A percentile compares a stretch with the other conserved stretches of the same genome.
Evolutionary conservation across 2,329 filamentous ascomycete species (phyloP).

Genomic region (Venturia aucupariae): DNA sequence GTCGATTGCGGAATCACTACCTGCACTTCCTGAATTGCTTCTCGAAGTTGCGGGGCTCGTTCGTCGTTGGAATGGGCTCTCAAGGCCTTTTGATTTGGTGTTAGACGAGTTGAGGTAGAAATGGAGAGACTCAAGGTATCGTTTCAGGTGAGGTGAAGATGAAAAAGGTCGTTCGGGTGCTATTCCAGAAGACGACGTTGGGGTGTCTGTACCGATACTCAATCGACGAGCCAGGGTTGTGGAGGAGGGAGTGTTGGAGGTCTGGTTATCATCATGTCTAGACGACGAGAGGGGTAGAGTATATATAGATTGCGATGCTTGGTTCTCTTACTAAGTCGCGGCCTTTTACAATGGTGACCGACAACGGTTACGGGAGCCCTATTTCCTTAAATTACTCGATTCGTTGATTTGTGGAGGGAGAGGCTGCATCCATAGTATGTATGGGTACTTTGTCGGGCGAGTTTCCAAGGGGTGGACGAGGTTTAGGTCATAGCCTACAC

Average conservation of each 20-base stretch:
- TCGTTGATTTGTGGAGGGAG: background rate
- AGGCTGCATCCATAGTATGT: background rate
- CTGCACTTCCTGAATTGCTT: background rate
- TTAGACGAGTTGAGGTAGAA: conserved; percentile 7
- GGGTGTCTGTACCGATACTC: background rate
- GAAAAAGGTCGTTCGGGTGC: background rate
- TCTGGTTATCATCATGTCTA: background rate
- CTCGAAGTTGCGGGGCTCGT: background rate
- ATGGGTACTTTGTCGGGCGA: background rate
- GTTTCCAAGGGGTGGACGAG: background rate
- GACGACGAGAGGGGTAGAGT: background rate
- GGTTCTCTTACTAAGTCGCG: background rate
- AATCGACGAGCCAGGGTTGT: background rate
- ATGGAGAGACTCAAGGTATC: conserved; percentile 10
- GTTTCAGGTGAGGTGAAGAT: conserved; percentile 11
- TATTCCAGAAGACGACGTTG: background rate
- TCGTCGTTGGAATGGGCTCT: background rate
- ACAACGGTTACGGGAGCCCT: background rate
- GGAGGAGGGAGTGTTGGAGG: background rate
- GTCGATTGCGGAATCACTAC: background rate
- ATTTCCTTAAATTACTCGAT: background rate
- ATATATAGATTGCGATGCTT: background rate
- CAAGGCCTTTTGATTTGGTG: background rate
- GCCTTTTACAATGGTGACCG: too few species aligned
- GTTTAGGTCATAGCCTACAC: background rate